These are phyloP conservation scores for Strigomonas culicis DNA, from an alignment of 208 protist genomes.

Conservation along the genomic window DNA sequence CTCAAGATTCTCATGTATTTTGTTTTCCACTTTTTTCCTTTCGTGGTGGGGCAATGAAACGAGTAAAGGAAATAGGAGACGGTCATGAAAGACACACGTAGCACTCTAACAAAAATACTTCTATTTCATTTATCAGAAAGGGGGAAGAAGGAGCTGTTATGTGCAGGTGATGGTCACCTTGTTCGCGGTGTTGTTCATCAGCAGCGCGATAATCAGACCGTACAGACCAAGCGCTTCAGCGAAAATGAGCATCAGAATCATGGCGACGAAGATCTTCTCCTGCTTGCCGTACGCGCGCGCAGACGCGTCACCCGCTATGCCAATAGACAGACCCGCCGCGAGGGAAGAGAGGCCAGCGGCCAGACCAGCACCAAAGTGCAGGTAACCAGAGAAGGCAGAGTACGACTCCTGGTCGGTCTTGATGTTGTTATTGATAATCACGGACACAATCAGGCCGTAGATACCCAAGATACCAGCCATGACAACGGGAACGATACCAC, in stretches of 20 bases:
- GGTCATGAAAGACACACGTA: no score
- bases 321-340: conserved; percentile 98
- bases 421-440: conserved; percentile 96
- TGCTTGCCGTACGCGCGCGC: conserved; percentile 91
- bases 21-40: background rate
- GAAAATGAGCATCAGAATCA: conserved; percentile 99
- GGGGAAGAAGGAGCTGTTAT: no score
- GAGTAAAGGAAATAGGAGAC: no score
- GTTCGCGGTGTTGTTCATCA: conserved; percentile 89
- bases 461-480: conserved; percentile 99
- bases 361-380: conserved; percentile 91
- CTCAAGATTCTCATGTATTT: background rate
- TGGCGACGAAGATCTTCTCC: conserved; percentile 98
- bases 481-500: conserved; percentile 89
- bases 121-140: no score
- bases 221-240: conserved; percentile 98
- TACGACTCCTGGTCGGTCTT: conserved; percentile 66
- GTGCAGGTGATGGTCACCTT: conserved; percentile 55
- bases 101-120: no score
- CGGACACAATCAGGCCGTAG: conserved; percentile 99
- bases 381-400: conserved; percentile 67
- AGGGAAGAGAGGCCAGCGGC: conserved; percentile 94
- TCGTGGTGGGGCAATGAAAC: no score
- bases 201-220: conserved; percentile 98
- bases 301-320: conserved; percentile 98